Evolutionary conservation across 1,284 basidiomycete genomes (phyloP).

Genomic region (Athelia psychrophila): DNA sequence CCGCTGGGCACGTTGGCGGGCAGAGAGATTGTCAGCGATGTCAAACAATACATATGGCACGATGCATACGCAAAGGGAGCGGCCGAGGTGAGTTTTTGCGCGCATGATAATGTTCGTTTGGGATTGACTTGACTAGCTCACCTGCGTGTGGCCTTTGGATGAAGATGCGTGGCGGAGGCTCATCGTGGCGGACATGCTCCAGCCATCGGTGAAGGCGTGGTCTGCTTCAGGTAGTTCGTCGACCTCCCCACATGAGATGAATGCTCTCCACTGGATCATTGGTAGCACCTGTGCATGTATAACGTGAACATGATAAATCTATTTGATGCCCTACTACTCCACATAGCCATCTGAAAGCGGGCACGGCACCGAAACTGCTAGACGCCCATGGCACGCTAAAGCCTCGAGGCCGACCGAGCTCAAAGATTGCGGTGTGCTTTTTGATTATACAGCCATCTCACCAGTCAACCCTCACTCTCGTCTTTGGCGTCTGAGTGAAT

Average conservation of each 20-base stretch:
- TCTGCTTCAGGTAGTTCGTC: slow-evolving; percentile 46
- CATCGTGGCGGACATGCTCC: slow-evolving; percentile 69
- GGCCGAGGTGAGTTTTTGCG: slow-evolving; percentile 25
- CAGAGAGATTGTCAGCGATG: slow-evolving; percentile 26
- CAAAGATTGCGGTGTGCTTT: too few species aligned
- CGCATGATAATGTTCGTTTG: slow-evolving; percentile 14
- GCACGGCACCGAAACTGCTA: too few species aligned
- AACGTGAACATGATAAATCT: too few species aligned
- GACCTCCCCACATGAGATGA: too few species aligned
- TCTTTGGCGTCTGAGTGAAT: too few species aligned
- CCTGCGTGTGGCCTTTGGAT: slow-evolving; percentile 69
- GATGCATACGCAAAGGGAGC: slow-evolving; percentile 24
- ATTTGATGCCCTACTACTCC: slow-evolving; percentile 77
- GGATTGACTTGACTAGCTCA: slow-evolving; percentile 4
- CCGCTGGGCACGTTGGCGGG: slow-evolving; percentile 73
- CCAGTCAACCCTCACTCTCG: too few species aligned
- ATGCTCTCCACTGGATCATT: too few species aligned
- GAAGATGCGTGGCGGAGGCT: slow-evolving; percentile 66
- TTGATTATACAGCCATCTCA: too few species aligned
- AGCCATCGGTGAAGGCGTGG: slow-evolving; percentile 54
- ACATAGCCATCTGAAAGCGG: too few species aligned
- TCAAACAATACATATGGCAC: background rate
- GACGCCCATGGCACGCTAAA: too few species aligned
- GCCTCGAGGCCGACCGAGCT: too few species aligned
- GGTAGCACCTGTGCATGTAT: slow-evolving; percentile 7